These are phyloP conservation scores for Pleodorina starrii DNA, from an alignment of 139 green algal genomes.

Conservation along the genomic window DNA sequence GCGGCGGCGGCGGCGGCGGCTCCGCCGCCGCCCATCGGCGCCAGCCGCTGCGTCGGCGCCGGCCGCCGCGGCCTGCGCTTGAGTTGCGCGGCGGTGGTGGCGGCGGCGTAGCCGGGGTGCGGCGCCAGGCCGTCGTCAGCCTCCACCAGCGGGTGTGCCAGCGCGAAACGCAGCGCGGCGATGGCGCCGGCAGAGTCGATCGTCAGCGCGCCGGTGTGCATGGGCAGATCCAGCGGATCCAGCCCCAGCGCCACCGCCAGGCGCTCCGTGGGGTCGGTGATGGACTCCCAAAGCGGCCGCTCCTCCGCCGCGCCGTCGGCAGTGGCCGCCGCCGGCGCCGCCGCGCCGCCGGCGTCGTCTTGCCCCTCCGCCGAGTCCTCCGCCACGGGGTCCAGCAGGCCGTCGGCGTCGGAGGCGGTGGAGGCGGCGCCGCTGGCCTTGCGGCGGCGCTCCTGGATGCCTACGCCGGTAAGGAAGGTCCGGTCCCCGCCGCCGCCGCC, in stretches of 20 bases:
- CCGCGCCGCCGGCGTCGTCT: background rate
- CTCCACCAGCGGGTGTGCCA: slow-evolving; percentile 67
- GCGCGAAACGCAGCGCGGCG: slow-evolving; percentile 62
- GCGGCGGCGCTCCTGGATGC: slow-evolving; percentile 46
- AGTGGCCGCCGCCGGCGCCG: background rate
- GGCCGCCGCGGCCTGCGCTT: slow-evolving; percentile 49
- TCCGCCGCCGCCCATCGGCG: background rate
- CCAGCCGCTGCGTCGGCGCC: slow-evolving; percentile 2
- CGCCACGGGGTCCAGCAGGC: background rate
- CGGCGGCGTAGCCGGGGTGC: slow-evolving; percentile 13
- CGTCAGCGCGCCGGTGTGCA: slow-evolving; percentile 62
- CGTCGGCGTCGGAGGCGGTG: background rate
- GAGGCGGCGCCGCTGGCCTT: background rate
- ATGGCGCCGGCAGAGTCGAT: slow-evolving; percentile 52
- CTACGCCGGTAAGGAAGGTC: slow-evolving; percentile 68
- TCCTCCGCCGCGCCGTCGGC: background rate
- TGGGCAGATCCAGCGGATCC: slow-evolving; percentile 55
- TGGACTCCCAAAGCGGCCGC: slow-evolving; percentile 58
- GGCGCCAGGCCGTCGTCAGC: slow-evolving; percentile 47
- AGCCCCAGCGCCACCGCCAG: slow-evolving; percentile 67
- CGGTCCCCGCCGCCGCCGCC: slow-evolving; percentile 9
- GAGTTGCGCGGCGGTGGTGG: slow-evolving; percentile 51
- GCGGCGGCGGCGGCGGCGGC: no score
- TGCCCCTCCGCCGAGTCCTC: background rate
- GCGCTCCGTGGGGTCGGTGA: slow-evolving; percentile 67